phyloP scores from a whole-genome alignment of 83 land plant species.

The Larix sibirica region DNA sequence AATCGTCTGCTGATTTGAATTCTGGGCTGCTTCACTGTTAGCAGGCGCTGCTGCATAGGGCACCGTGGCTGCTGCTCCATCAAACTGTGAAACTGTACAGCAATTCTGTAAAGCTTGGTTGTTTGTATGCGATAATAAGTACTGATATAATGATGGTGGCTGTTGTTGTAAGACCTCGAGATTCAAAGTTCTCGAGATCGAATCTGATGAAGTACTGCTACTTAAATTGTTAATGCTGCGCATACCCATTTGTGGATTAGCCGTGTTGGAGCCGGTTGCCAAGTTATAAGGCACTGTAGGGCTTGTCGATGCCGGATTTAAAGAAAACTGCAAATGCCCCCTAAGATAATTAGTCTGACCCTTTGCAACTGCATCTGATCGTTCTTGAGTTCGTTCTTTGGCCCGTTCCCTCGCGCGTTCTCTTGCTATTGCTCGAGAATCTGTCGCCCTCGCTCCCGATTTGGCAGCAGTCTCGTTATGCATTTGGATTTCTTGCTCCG shows the following conservation, averaged over 20 bases:
- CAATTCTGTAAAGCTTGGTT: background rate
- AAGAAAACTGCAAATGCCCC: background rate
- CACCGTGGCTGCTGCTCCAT: slow-evolving; percentile 18
- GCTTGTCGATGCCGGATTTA: background rate
- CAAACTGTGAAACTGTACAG: background rate
- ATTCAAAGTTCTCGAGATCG: background rate
- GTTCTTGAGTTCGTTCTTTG: slow-evolving; percentile 4
- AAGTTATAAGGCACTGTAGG: background rate
- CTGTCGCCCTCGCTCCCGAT: background rate
- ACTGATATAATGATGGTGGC: background rate
- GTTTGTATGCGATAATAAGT: background rate
- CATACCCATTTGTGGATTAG: slow-evolving; percentile 2
- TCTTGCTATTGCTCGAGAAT: slow-evolving; percentile 6
- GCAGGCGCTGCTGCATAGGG: slow-evolving; percentile 16
- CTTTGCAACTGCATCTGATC: background rate
- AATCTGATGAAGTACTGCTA: background rate
- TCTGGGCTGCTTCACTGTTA: background rate
- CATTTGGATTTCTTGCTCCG: slow-evolving; percentile 3
- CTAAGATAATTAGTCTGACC: background rate
- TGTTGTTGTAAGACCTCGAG: background rate
- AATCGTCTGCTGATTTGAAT: background rate
- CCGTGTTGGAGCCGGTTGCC: slow-evolving; percentile 2
- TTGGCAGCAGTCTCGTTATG: slow-evolving; percentile 24
- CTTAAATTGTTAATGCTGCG: no score
- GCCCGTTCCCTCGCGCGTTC: slow-evolving; percentile 14